Base-by-base conservation (phyloP, 2,329 filamentous ascomycete genomes). In the Aspergillus intermedius region DNA sequence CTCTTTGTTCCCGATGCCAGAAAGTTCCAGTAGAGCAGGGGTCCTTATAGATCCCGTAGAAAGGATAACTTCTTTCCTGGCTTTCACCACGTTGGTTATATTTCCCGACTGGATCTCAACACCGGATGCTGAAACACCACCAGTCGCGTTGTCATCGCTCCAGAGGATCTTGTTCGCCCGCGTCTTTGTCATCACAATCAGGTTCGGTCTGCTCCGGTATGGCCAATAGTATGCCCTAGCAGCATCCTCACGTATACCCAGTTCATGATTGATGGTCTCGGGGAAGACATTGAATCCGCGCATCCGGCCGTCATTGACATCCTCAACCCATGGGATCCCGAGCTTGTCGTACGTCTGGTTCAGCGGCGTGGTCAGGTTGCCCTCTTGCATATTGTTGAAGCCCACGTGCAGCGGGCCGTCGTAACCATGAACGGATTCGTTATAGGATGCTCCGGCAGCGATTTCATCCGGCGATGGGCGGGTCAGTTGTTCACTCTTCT, bases 1-100 rank as follows among this genome's bases (percentile, higher is more conserved):
- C 37, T 43, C 50, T 9, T 62, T 60, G 44, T 64, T 66, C 55
- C 82, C 82, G 32, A 86, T 70, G 0, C 82, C 82, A 0, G 80
- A 84, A 1, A 82, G 68, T 55, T 85, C 82, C 17, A 79, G 73
- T n/a, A 81, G 67, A 58, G 74, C 75, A 8, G 76, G 81, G 12
- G 78, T 81, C 56, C 74, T 75, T 39, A 79, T 65, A 15, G 76
- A 74, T 0, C 83, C 83, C 1, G 81, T 80, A 0, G 79, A 78
- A 1, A 86, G 61, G 41, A 86, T 75, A n/a, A 84, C 75, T 53
- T 85, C 82, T 48, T 65, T 66, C 32, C 54, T 59, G 54, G 59
- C 69, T 12, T 56, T 60, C n/a, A 61, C 53, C 13, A 56, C 48
- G 13, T 42, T 47, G 10, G 62, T 28, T 15, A 13, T 62, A 43